Evolutionary conservation across 2,329 filamentous ascomycete species (phyloP), one percentile per base, ranked within the genome.

Genomic region (Cercospora janseana): DNA sequence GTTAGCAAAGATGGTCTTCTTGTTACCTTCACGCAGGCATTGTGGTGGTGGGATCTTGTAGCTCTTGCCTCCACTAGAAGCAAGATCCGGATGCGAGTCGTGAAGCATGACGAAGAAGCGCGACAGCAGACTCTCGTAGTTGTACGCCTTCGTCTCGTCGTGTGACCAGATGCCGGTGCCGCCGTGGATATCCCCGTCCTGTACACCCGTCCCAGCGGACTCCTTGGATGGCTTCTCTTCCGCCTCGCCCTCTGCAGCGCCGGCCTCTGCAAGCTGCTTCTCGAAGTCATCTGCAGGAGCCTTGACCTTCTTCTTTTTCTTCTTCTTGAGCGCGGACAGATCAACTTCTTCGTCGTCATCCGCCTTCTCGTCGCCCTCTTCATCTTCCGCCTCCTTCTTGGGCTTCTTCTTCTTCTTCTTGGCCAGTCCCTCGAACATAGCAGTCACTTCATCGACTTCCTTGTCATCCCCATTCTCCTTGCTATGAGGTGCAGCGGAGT

Each of bases 1-100:
- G 78, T 98, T 98, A 78, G 92, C 93, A 68, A 98, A 98, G 68
- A 98, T 95, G 57, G 93, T 98, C 85, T 95, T 95, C 83, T 95
- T 94, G 84, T 98, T 98, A 71, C 93, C 93, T 90, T 98, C 93
- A 76, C 93, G 91, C 69, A 97, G 83, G 76, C 93, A 97, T 78
- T 98, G 93, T 43, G 93, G 93, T 46, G 93, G 93, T 45, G 93
- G 93, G 63, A 98, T 98, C 83, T 97, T 97, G 83, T 97, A 98
- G 73, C 87, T 94, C 80, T 90, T 93, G 70, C 84, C 88, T 34
- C 66, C 66, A 41, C 58, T 55, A 57, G 88, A 86, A 59, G 92
- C 86, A 66, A 97, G 86, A 70, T 98, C 93, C 63, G 93, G 93
- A 78, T 98, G 95, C 79, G 94, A 91, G 74, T 92, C 88, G 72